phyloP scores from a whole-genome alignment of 2,329 filamentous ascomycete genomes.

The Myriosclerotinia curreyana region DNA sequence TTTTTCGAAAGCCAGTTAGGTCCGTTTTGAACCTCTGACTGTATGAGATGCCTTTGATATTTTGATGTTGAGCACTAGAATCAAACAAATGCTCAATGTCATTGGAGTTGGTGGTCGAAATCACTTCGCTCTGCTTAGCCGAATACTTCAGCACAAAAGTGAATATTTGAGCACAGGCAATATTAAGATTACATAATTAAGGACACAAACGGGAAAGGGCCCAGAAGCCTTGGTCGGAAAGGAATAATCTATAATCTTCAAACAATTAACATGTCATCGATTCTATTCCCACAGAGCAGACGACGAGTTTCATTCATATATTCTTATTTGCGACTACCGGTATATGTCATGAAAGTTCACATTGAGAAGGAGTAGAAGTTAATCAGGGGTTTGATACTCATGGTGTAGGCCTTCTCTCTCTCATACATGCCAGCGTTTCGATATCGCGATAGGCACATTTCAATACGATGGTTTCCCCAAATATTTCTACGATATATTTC shows the following conservation, averaged over 20 bases:
- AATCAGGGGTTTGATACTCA: neutral
- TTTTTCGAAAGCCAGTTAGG: neutral
- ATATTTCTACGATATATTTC: neutral
- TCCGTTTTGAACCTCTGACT: neutral
- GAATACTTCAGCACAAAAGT: neutral
- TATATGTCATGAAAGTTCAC: neutral
- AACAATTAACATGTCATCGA: slow-evolving; percentile 4
- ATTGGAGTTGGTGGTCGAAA: no score
- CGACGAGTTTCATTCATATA: neutral
- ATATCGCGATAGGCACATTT: slow-evolving; percentile 10
- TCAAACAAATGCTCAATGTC: no score
- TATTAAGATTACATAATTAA: slow-evolving; percentile 13
- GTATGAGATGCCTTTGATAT: no score
- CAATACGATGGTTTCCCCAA: slow-evolving; percentile 2
- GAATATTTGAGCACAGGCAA: neutral
- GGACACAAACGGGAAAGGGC: neutral
- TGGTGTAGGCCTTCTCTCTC: slow-evolving; percentile 1
- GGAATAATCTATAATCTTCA: neutral
- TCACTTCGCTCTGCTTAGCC: neutral
- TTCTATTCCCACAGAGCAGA: neutral
- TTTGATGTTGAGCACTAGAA: no score
- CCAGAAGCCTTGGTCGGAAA: slow-evolving; percentile 6
- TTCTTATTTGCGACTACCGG: neutral
- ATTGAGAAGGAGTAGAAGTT: neutral
- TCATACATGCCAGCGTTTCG: slow-evolving; percentile 12